Evolutionary conservation across 164 flowering plant genomes (phyloP).

Genomic region (Euptelea pleiosperma): DNA sequence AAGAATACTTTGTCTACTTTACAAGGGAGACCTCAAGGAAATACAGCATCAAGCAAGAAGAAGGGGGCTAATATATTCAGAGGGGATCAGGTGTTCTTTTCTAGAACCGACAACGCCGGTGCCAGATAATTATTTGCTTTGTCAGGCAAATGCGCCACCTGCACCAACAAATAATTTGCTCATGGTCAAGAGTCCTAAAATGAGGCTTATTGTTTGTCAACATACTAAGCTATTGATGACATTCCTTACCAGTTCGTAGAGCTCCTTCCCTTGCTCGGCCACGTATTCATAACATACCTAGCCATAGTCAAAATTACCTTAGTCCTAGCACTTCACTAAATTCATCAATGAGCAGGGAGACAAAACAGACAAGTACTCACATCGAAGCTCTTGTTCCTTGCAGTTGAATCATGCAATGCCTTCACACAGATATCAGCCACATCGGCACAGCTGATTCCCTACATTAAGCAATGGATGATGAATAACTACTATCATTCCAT

Average conservation of each 20-base stretch:
- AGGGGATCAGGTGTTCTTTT: conserved; percentile 72
- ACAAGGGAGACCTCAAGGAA: too few relatives aligned
- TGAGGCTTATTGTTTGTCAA: too few relatives aligned
- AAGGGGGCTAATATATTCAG: neutral
- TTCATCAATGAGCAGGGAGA: neutral
- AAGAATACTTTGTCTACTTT: too few relatives aligned
- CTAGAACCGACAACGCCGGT: conserved; percentile 81
- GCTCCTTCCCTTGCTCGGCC: conserved; percentile 86
- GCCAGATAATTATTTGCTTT: conserved; percentile 94
- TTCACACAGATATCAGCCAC: conserved; percentile 98
- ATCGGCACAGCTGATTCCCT: conserved; percentile 98
- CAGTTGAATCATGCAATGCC: conserved; percentile 95
- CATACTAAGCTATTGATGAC: too few relatives aligned
- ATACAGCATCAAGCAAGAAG: too few relatives aligned
- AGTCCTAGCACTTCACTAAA: conserved; percentile 5
- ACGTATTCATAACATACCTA: conserved; percentile 95
- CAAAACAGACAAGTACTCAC: conserved; percentile 38
- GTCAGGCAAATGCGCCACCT: conserved; percentile 99
- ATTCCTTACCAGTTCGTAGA: conserved; percentile 79
- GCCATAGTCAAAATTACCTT: conserved; percentile 7
- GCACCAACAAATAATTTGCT: conserved; percentile 12
- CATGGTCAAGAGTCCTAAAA: too few relatives aligned
- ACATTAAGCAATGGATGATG: conserved; percentile 15
- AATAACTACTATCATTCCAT: too few relatives aligned
- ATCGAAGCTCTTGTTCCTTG: conserved; percentile 96